phyloP scores from a whole-genome alignment of 768 basidiomycete genomes.

The Austroboletus eburneus region DNA sequence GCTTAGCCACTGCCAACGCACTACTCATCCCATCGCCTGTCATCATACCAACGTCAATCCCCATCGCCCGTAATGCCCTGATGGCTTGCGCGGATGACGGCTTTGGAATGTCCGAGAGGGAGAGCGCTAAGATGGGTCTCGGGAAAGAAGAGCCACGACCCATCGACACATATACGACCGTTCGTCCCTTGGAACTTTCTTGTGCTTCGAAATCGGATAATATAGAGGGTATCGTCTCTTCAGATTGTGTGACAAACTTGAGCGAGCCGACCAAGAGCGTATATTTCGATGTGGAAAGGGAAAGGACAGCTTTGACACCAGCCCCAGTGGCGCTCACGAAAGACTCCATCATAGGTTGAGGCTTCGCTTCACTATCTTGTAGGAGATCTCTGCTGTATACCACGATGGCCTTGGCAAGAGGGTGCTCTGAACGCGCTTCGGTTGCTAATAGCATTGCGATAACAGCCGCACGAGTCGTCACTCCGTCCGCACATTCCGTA shows the following conservation, averaged over 20 bases:
- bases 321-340: constrained; percentile 91
- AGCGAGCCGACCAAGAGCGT: constrained; percentile 74
- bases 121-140: constrained; percentile 71
- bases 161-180: constrained; percentile 84
- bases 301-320: constrained; percentile 73
- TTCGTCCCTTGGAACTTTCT: constrained; percentile 72
- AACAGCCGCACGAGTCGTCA: constrained; percentile 54
- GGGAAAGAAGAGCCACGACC: constrained; percentile 35
- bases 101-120: constrained; percentile 85
- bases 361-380: constrained; percentile 35
- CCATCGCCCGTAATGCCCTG: constrained; percentile 77
- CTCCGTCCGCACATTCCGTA: constrained; percentile 52
- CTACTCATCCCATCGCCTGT: constrained; percentile 89
- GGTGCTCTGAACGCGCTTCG: constrained; percentile 93
- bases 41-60: constrained; percentile 89
- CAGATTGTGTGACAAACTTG: constrained; percentile 59
- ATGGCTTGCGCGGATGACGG: constrained; percentile 82
- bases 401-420: constrained; percentile 91
- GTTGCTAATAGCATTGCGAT: constrained; percentile 82
- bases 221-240: constrained; percentile 51
- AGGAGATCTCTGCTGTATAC: constrained; percentile 70
- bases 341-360: constrained; percentile 54
- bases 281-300: constrained; percentile 47
- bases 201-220: constrained; percentile 62
- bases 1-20: constrained; percentile 81